Evolutionary conservation across 495 filamentous ascomycete genomes (phyloP), one percentile per base, ranked within the genome.

Genomic region (Trichoderma orchidacearum): DNA sequence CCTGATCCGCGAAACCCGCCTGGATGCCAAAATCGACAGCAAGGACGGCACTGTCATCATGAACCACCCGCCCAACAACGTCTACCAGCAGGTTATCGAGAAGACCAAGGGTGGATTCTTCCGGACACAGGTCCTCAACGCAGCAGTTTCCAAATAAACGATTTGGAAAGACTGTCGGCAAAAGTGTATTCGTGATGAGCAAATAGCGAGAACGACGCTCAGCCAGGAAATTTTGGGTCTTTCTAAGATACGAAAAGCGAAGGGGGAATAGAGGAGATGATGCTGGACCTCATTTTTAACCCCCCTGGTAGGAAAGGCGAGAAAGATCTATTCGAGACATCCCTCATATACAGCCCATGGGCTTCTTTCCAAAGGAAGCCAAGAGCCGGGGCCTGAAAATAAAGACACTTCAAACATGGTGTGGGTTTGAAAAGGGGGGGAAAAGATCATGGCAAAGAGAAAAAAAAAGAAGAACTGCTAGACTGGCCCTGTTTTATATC

Each of bases 11-110:
- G 93, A 98, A 68, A 98, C 93, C 2, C 80, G 93, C 53, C 88
- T 98, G 36, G 93, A 98, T 64, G 93, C 94, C 59, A 98, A 98
- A 81, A 94, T 98, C 61, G 93, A 98, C 70, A 97, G 95, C 74
- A 87, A 97, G 76, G 89, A 91, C 73, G 93, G 93, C 62, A 98
- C 93, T 36, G 93, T 98, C 28, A 83, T 98, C 58, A 98, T 98
- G 93, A 98, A 98, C 75, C 93, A 98, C 75, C 93, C 93, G 45
- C 91, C 93, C 18, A 90, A 90, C 74, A 94, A 87, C 28, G 92
- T 98, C 55, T 97, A 97, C 75, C 93, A 98, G 75, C 93, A 98
- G 71, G 93, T 97, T 61, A 96, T 96, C 65, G 91, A 96, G 78
- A 79, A 85, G 72, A 96, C 91, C 32, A 93, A 93, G 80, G 91